A percentile compares a stretch with the other conserved stretches of the same genome.
These are phyloP conservation scores for Aspergillus bridgeri DNA, from an alignment of 495 filamentous ascomycete genomes.

Conservation along the genomic window DNA sequence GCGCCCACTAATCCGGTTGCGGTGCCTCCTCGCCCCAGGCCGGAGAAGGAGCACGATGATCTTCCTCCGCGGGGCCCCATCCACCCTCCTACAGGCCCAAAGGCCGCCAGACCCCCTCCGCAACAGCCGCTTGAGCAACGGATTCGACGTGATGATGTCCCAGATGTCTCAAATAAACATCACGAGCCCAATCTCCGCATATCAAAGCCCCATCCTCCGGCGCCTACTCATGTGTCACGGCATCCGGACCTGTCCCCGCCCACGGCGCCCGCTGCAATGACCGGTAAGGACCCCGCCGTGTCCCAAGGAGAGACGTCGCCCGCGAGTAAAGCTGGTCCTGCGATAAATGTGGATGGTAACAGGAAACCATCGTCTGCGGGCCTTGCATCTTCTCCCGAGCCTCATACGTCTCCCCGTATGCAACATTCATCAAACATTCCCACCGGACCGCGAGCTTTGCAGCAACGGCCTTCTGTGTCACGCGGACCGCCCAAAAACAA, in stretches of 20 bases:
- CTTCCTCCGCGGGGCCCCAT: conserved; percentile 17
- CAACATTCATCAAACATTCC: conserved; percentile 51
- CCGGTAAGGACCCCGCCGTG: conserved; percentile 23
- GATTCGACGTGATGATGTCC: conserved; percentile 17
- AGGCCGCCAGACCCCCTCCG: conserved; percentile 31
- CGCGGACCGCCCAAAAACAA: conserved; percentile 43
- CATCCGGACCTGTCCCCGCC: conserved; percentile 36
- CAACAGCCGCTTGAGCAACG: conserved; percentile 21
- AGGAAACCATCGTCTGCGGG: conserved; percentile 28
- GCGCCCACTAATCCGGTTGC: conserved; percentile 38
- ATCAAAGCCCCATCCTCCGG: conserved; percentile 19
- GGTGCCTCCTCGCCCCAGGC: conserved; percentile 30
- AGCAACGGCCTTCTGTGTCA: conserved; percentile 32
- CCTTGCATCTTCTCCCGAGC: conserved; percentile 31
- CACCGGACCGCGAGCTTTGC: conserved; percentile 55
- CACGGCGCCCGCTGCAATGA: conserved; percentile 42
- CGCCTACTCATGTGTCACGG: conserved; percentile 14
- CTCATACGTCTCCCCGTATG: conserved; percentile 48
- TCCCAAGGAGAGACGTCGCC: conserved; percentile 17
- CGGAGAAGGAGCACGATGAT: conserved; percentile 28
- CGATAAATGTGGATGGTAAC: conserved; percentile 23
- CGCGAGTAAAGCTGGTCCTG: conserved; percentile 20
- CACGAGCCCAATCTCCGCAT: conserved; percentile 15
- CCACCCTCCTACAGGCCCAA: conserved; percentile 41
- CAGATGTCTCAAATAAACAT: conserved; percentile 13